These are phyloP conservation scores for Leptographium wingfieldii DNA, from an alignment of 2,329 filamentous ascomycete species.

Conservation along the genomic window DNA sequence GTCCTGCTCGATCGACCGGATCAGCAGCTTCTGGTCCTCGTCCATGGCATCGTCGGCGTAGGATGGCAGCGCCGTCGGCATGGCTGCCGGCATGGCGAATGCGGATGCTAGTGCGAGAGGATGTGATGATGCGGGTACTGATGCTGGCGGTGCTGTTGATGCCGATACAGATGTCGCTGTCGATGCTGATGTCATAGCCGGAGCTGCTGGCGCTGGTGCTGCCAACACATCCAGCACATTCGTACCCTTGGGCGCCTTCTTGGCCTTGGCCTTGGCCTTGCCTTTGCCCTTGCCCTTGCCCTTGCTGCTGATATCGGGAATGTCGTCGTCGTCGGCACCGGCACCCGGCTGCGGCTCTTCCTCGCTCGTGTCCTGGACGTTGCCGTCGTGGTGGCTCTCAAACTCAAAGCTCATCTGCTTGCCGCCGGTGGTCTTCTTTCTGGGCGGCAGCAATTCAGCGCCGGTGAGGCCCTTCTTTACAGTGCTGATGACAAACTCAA, in stretches of 20 bases:
- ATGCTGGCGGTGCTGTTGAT: not conserved
- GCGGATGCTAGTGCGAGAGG: not conserved
- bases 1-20: not conserved
- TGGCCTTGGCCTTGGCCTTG: conserved; percentile 15
- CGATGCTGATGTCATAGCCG: not conserved
- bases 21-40: not conserved
- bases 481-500: conserved; percentile 57
- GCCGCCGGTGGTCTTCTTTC: conserved; percentile 38
- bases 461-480: conserved; percentile 44
- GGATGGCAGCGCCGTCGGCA: not conserved
- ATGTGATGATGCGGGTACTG: not conserved
- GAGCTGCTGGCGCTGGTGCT: not conserved
- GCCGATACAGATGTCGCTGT: not conserved
- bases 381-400: conserved; percentile 46
- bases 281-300: not conserved
- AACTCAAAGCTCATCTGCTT: conserved; percentile 67
- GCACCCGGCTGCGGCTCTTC: conserved; percentile 23
- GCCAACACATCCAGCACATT: not conserved
- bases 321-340: conserved; percentile 15
- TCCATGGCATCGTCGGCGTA: not conserved
- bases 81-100: not conserved
- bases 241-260: conserved; percentile 14
- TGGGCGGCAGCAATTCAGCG: conserved; percentile 18
- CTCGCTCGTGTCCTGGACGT: conserved; percentile 41
- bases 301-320: conserved; percentile 9